Base-by-base conservation (phyloP, 306 rosid species). In the Begonia masoniana region DNA sequence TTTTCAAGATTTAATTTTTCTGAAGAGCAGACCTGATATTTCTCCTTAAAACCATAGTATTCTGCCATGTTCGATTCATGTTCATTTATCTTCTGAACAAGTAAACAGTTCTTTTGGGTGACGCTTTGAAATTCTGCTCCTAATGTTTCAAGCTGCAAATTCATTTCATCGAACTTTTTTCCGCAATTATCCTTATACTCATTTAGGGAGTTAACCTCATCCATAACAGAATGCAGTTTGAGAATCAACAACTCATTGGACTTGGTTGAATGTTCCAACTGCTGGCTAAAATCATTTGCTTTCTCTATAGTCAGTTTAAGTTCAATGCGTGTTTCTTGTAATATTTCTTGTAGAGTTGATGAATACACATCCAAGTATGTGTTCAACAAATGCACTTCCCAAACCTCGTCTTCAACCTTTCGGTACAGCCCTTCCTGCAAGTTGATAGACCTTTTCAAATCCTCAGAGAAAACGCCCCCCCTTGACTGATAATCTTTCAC, bases 351-450 rank as follows among this genome's bases (percentile, higher is more conserved):
- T 47, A 92, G 74, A 43, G 85, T 77, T 76, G 76, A 79, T 19
- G 96, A 86, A 66, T 86, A 86, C 21, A 92, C 81, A 57, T 92
- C 99, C 51, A 87, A 74, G 73, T 79, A 74, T 47, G 81, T 70
- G 70, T 83, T 79, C 72, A 63, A 72, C 60, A 68, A 66, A 75
- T 86, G 88, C 82, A 77, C 82, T 53, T 83, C 87, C 53, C 58
- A 58, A 69, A 76, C 71, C 74, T 91, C 96, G 71, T 83, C 96
- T 79, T 92, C 95, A 81, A 79, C 77, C 76, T 92, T 93, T 57
- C 66, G 81, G 80, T 66, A 83, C 67, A 81, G 68, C 50, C 85
- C 95, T 73, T 86, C 80, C 71, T 83, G 99, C 71, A 74, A 60
- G 71, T 66, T 74, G 51, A 83, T 84, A 51, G 96, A 83, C 71